Base-by-base conservation (phyloP, 345 rosid genomes). In the Hirschfeldia incana region DNA sequence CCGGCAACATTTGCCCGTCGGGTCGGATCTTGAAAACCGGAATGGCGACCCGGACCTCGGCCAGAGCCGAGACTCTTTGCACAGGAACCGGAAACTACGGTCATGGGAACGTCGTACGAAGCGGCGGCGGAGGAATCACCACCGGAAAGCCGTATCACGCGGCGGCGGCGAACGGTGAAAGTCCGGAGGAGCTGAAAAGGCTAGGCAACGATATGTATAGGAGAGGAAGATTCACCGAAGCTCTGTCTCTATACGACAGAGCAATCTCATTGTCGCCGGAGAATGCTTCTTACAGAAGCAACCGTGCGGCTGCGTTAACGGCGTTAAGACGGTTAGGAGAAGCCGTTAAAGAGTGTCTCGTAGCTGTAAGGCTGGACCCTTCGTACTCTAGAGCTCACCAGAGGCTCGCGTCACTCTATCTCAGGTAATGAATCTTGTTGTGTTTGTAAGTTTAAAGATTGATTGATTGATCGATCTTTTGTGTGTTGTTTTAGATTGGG, bases 1-100 rank as follows among this genome's bases (percentile, higher is more conserved):
- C 88, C 36, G 98, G 98, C 10, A 94, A 94, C 85, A 94, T 94
- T 15, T 94, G 95, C 42, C 97, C 94, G 0, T 91, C 98, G 3
- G 98, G 98, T 8, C 88, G 86, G 86, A 92, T 94, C 89, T 85
- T 83, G 44, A 92, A 90, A 81, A 81, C 91, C 26, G 86, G 81
- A 67, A 85, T 87, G 75, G 78, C 85, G 69, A 39, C 62, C 70
- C 90, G 96, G 72, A 80, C 71, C 16, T 77, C 89, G 5, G 85
- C 69, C 70, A 80, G 85, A 70, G 65, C 93, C 5, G 94, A 90
- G 37, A 89, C 86, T 39, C 82, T 94, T 66, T 91, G 94, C 16
- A 86, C 86, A 3, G 92, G 98, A 5, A 87, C 90, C 1, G 98
- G 94, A 9, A 87, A 93, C 72, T 94, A 94, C 74, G 98, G 98